A percentile compares a stretch with the other conserved stretches of the same genome.
These are phyloP conservation scores for Populus simonii DNA, from an alignment of 345 rosid species.

Conservation along the genomic window DNA sequence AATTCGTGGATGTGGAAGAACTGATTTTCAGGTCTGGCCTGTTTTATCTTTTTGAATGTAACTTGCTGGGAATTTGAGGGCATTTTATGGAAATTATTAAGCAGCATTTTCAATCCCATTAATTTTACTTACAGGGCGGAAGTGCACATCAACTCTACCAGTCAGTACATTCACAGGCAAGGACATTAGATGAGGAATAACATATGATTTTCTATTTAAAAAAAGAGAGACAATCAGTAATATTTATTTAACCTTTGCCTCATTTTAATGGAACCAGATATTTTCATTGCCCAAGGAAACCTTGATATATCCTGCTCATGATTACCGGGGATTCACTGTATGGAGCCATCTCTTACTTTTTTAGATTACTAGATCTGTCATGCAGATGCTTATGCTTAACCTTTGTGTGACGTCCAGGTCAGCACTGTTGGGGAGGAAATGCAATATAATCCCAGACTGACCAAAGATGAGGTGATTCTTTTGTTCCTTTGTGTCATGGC, in stretches of 20 bases:
- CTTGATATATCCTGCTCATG: conserved; percentile 86
- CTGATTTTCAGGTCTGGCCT: conserved; percentile 82
- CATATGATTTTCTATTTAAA: not conserved
- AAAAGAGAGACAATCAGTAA: not conserved
- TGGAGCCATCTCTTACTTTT: conserved; percentile 12
- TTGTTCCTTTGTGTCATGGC: not conserved
- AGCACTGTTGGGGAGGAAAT: conserved; percentile 94
- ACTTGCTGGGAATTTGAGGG: not conserved
- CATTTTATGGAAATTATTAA: not conserved
- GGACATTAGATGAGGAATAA: conserved; percentile 9
- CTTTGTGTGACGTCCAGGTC: conserved; percentile 45
- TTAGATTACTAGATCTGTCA: not conserved
- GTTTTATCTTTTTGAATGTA: not conserved
- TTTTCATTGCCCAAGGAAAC: conserved; percentile 84
- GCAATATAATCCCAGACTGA: conserved; percentile 66
- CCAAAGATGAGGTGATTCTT: conserved; percentile 68
- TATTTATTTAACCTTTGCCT: not conserved
- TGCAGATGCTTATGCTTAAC: not conserved
- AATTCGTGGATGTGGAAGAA: conserved; percentile 96
- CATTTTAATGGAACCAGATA: conserved; percentile 44
- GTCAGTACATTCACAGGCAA: conserved; percentile 93
- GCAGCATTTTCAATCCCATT: not conserved
- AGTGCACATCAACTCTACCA: conserved; percentile 73
- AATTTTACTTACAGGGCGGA: conserved; percentile 59
- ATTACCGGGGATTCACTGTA: conserved; percentile 88